Evolutionary conservation across 148 eudicot genomes (phyloP).

Genomic region (Polygonum aviculare): DNA sequence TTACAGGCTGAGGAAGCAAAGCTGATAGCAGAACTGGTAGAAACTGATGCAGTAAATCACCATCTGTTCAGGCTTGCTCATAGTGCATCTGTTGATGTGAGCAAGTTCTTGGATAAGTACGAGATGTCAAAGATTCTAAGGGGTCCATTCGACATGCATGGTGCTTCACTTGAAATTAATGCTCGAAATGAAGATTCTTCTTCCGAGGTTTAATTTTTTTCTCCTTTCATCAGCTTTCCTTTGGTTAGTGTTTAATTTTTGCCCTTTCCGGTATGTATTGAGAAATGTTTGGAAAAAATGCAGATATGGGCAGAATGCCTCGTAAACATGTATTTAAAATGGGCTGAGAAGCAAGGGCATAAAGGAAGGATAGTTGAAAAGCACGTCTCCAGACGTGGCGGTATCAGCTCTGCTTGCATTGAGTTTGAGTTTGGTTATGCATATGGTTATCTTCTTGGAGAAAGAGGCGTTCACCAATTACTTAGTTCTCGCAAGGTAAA

Average conservation of each 20-base stretch:
- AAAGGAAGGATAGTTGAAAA: conserved; percentile 64
- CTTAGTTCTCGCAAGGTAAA: conserved; percentile 21
- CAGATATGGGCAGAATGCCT: conserved; percentile 80
- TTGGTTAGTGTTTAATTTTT: background rate
- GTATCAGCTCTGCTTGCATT: conserved; percentile 52
- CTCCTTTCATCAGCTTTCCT: background rate
- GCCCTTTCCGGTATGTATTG: too few relatives aligned
- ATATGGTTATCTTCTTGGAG: conserved; percentile 75
- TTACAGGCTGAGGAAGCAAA: conserved; percentile 86
- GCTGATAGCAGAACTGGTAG: conserved; percentile 70
- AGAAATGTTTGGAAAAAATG: conserved; percentile 7
- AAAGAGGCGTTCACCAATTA: conserved; percentile 71
- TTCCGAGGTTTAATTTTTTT: conserved; percentile 42
- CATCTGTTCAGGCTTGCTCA: conserved; percentile 75
- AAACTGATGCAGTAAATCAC: conserved; percentile 54
- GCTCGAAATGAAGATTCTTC: conserved; percentile 43
- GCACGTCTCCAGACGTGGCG: conserved; percentile 34
- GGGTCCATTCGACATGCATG: conserved; percentile 71
- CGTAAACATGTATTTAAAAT: conserved; percentile 56
- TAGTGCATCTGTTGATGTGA: conserved; percentile 50
- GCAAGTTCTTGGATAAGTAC: conserved; percentile 68
- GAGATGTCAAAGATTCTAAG: conserved; percentile 76
- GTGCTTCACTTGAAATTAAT: conserved; percentile 65
- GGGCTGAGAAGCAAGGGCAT: conserved; percentile 71
- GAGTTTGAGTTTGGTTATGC: conserved; percentile 76